Evolutionary conservation across 2,329 filamentous ascomycete genomes (phyloP).

Genomic region (Fusarium paranaense): DNA sequence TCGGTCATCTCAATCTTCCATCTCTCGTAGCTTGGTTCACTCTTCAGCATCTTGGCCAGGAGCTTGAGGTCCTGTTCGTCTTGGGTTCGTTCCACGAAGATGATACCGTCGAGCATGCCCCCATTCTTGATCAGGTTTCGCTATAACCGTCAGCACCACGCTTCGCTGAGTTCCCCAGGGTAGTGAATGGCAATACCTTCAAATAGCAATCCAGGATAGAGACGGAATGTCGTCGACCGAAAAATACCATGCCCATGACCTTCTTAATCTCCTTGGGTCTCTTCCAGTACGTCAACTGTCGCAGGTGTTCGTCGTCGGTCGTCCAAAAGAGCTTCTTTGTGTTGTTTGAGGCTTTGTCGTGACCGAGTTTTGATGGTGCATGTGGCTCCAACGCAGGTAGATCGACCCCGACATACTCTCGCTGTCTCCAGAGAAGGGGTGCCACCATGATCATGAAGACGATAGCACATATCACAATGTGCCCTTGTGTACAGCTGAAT

Average conservation of each 20-base stretch:
- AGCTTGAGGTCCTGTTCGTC: slow-evolving; percentile 53
- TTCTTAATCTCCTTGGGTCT: slow-evolving; percentile 40
- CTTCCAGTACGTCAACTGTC: slow-evolving; percentile 33
- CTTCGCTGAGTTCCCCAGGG: neutral
- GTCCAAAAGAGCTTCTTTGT: slow-evolving; percentile 40
- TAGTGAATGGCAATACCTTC: slow-evolving; percentile 43
- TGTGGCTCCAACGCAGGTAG: slow-evolving; percentile 18
- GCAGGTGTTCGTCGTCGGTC: slow-evolving; percentile 28
- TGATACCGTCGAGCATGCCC: slow-evolving; percentile 58
- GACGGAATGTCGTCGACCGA: slow-evolving; percentile 56
- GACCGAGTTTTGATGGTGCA: neutral
- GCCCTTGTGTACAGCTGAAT: slow-evolving; percentile 26
- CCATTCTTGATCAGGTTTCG: slow-evolving; percentile 59
- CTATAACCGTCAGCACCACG: slow-evolving; percentile 34
- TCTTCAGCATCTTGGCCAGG: slow-evolving; percentile 52
- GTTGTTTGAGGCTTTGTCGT: neutral
- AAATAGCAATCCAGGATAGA: slow-evolving; percentile 61
- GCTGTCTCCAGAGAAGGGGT: slow-evolving; percentile 27
- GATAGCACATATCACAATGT: slow-evolving; percentile 28
- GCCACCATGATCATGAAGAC: slow-evolving; percentile 36
- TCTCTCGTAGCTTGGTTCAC: slow-evolving; percentile 52
- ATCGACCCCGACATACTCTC: slow-evolving; percentile 24
- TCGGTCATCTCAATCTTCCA: slow-evolving; percentile 50
- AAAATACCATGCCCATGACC: slow-evolving; percentile 61
- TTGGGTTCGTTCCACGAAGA: slow-evolving; percentile 58